Evolutionary conservation across 2,329 filamentous ascomycete genomes (phyloP), one percentile per base, ranked within the genome.

Genomic region (Arachnopeziza araneosa): DNA sequence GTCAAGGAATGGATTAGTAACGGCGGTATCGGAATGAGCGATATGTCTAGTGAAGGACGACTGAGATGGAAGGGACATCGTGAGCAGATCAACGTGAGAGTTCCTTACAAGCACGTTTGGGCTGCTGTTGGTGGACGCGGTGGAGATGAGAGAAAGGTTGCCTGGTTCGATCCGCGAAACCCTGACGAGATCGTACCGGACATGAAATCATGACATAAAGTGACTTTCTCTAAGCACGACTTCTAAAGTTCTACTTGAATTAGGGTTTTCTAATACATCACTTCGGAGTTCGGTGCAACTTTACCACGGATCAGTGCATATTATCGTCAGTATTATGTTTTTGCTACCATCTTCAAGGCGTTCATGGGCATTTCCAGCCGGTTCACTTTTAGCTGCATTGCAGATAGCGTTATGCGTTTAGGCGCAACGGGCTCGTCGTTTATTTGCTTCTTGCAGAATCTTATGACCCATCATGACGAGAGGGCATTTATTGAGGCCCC

Each of bases 1-100:
- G 80, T 91, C 12, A 81, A 81, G 64, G 87, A 91, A 71, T 93
- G 90, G 90, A 82, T 85, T 14, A 69, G 72, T 58, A 87, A 88
- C 67, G 86, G 84, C 2, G 90, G 90, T 1, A 74, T 93, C 32
- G 90, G 90, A 56, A 85, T 85, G 71, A 84, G 83, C 65, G 78
- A 81, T 63, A 85, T 86, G 80, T 77, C 76, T 62, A 77, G 67
- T 1, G 61, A 67, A 78, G 57, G 79, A 12, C 78, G 85, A 19
- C 75, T 86, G 24, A 78, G 82, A 66, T 88, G 85, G 85, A 77
- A 73, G 9, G 85, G 85, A 24, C 74, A 76, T 62, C 78, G 85
- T 50, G 84, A 87, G 75, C 79, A 78, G 0, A 77, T 80, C 59
- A 76, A 78, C 63, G 76, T 77, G 50, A 78, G 77, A 48, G 74